Evolutionary conservation across 208 protist species (phyloP).

Genomic region (Trypanosoma avium): DNA sequence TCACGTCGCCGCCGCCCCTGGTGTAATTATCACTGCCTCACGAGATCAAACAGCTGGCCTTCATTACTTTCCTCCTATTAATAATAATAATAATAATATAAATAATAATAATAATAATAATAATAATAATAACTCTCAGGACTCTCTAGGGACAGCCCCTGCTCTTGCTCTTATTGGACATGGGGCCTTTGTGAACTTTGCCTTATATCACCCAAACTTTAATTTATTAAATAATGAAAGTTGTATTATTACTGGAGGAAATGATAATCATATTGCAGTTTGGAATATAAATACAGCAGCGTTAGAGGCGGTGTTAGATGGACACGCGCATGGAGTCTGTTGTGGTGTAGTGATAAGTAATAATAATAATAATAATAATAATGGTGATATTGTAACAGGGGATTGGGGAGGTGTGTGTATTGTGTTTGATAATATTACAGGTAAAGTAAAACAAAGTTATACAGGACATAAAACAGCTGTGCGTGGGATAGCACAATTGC

Average conservation of each 20-base stretch:
- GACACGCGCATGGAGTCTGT: constrained; percentile 58
- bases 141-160: too few species aligned
- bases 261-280: constrained; percentile 75
- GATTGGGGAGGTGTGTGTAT: constrained; percentile 68
- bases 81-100: too few species aligned
- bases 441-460: constrained; percentile 50
- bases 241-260: constrained; percentile 66
- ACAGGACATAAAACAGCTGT: constrained; percentile 57
- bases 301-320: constrained; percentile 71
- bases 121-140: too few species aligned
- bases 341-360: constrained; percentile 43
- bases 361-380: constrained; percentile 15
- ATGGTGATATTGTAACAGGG: constrained; percentile 68
- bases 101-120: too few species aligned
- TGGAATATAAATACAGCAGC: constrained; percentile 44
- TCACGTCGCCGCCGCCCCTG: constrained; percentile 31
- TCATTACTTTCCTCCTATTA: too few species aligned
- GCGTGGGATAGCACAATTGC: constrained; percentile 58
- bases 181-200: constrained; percentile 82
- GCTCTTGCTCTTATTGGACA: constrained; percentile 47
- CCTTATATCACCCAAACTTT: constrained; percentile 45
- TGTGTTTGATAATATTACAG: constrained; percentile 65
- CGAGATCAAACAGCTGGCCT: constrained; percentile 65
- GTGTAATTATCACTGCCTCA: constrained; percentile 45
- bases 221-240: constrained; percentile 34